Evolutionary conservation across 306 rosid species (phyloP), one percentile per base, ranked within the genome.

Genomic region (Quillaja saponaria): DNA sequence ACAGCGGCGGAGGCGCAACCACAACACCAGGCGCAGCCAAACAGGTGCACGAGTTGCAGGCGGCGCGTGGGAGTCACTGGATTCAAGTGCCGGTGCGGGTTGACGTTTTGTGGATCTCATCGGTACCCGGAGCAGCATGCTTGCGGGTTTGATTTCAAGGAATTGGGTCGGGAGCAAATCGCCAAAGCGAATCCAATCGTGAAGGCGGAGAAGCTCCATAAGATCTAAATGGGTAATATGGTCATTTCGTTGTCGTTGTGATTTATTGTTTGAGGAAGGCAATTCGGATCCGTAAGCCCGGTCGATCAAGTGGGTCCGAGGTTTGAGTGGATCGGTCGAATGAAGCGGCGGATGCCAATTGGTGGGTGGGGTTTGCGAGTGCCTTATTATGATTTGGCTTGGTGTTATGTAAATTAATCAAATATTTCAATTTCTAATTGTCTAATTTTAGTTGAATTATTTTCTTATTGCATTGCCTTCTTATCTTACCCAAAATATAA

Each of bases 31-130:
- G 25, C 64, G 34, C 64, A 40, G 63, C 62, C 82, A 41, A 85
- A 67, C 58, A 76, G 82, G 54, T 90, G 96, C 57, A 33, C 3
- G 68, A 41, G 80, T 4, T 90, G 97, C 70, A 73, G 78, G 81
- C 39, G 81, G 87, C 96, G 97, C 88, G 88, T 90, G 76, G 97
- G 94, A 0, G 34, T 90, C 58, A 87, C 88, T 21, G 97, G 96
- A 18, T 90, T 87, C 77, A 72, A 75, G 84, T 90, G 97, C 57
- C 18, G 87, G 75, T 90, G 97, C 46, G 94, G 90, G 58, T 68
- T 71, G 81, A 75, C 74, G 16, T 78, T 75, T 40, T 90, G 96
- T 10, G 96, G 94, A 70, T 34, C 88, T 12, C 97, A 90, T 61
- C 71, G 97, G 59, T 81, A 85, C 80, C 90, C 97, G 58, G 96